A percentile compares a stretch with the other conserved stretches of the same genome.
Evolutionary conservation across 2,329 filamentous ascomycete species (phyloP).

Genomic region (Trichoderma atrobrunneum): DNA sequence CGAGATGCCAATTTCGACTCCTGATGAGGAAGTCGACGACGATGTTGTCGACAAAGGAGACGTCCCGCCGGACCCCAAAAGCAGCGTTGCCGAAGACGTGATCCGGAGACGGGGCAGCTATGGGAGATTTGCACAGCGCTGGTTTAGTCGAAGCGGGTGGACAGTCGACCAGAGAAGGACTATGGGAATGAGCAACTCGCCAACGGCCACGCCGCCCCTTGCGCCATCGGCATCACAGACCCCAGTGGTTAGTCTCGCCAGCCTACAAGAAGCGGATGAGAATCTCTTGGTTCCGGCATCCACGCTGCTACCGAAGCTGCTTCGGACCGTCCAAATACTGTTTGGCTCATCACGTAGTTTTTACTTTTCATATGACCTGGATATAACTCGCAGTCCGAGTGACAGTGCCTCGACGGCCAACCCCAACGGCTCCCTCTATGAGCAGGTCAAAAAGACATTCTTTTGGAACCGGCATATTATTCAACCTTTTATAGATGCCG

Average conservation of each 20-base stretch:
- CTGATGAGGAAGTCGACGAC: constrained; percentile 33
- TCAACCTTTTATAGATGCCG: constrained; percentile 69
- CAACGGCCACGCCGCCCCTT: constrained; percentile 23
- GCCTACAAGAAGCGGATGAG: constrained; percentile 39
- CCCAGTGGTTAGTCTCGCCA: constrained; percentile 32
- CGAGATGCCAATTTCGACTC: constrained; percentile 34
- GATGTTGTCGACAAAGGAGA: constrained; percentile 46
- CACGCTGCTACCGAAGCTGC: constrained; percentile 73
- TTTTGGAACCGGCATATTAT: constrained; percentile 89
- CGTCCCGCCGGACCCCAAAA: constrained; percentile 39
- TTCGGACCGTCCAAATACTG: constrained; percentile 79
- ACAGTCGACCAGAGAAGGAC: constrained; percentile 66
- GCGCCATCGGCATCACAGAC: constrained; percentile 21
- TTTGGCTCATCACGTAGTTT: constrained; percentile 82
- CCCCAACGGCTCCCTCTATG: constrained; percentile 58
- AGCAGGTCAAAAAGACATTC: constrained; percentile 71
- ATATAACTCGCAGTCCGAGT: constrained; percentile 70
- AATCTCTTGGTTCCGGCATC: constrained; percentile 30
- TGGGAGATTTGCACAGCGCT: constrained; percentile 82
- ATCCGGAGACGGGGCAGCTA: constrained; percentile 80
- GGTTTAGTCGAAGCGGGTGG: constrained; percentile 88
- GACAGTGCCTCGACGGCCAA: constrained; percentile 28
- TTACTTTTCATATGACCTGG: constrained; percentile 92
- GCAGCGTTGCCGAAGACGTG: constrained; percentile 82
- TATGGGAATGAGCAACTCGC: constrained; percentile 61